phyloP scores from a whole-genome alignment of 192 early-diverging fungal genomes.

The Neocallimastix lanati region DNA sequence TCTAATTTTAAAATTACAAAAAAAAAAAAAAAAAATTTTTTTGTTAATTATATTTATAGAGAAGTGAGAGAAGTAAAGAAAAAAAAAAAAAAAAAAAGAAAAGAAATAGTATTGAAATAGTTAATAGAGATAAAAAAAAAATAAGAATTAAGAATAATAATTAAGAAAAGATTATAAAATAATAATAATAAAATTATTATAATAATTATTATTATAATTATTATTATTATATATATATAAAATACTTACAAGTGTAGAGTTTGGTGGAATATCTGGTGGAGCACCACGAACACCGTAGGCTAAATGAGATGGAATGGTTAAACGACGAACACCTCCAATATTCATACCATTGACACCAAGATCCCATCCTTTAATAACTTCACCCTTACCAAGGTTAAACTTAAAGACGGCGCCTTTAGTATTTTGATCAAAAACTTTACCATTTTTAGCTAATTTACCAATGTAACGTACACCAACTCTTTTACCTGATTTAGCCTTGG shows the following conservation, averaged over 20 bases:
- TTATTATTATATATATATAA: no score
- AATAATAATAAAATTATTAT: no score
- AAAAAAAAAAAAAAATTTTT: no score
- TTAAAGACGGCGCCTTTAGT: conserved; percentile 73
- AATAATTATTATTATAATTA: no score
- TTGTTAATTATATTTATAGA: no score
- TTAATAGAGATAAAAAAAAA: no score
- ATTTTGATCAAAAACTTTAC: conserved; percentile 95
- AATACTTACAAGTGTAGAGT: neutral
- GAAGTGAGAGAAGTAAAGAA: no score
- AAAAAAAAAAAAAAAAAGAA: no score
- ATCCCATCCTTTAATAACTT: conserved; percentile 98
- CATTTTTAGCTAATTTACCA: conserved; percentile 63
- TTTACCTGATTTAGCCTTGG: conserved; percentile 43
- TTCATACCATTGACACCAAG: conserved; percentile 74
- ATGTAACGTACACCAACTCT: conserved; percentile 78
- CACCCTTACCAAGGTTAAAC: conserved; percentile 52
- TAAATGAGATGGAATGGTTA: conserved; percentile 70
- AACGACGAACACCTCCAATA: conserved; percentile 72
- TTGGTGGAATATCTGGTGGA: conserved; percentile 72
- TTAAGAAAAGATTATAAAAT: no score
- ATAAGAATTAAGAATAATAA: no score
- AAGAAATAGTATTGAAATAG: no score
- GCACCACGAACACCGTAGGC: conserved; percentile 57
- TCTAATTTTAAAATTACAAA: no score